phyloP scores from a whole-genome alignment of 352 stramenopile species.

The Pythium plurisporium region DNA sequence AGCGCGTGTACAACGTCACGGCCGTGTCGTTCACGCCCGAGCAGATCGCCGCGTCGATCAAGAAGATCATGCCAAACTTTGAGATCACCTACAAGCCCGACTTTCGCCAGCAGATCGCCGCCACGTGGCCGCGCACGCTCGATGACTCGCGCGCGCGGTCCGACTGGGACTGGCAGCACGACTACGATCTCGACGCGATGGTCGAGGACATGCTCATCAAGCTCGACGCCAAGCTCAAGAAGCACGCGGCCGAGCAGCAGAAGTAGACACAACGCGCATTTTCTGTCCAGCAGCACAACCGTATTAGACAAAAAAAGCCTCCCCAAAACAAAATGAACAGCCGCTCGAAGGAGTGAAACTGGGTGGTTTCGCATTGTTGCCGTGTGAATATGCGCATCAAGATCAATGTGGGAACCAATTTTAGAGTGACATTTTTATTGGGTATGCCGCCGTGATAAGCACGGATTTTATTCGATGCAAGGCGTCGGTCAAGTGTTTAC shows the following conservation, averaged over 20 bases:
- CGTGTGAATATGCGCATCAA: too few species aligned
- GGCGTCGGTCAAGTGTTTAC: too few species aligned
- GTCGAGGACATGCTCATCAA: conserved; percentile 88
- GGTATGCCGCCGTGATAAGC: too few species aligned
- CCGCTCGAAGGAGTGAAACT: too few species aligned
- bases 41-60: conserved; percentile 80
- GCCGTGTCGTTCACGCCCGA: conserved; percentile 87
- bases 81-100: conserved; percentile 86
- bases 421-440: too few species aligned
- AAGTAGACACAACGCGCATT: not conserved
- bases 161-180: conserved; percentile 88
- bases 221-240: conserved; percentile 75
- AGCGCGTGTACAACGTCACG: conserved; percentile 90
- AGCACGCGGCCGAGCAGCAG: conserved; percentile 15
- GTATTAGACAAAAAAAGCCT: too few species aligned
- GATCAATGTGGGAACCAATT: too few species aligned
- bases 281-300: too few species aligned
- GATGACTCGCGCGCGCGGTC: conserved; percentile 77
- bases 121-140: conserved; percentile 87
- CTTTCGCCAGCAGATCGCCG: conserved; percentile 89
- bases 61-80: conserved; percentile 85
- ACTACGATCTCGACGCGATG: conserved; percentile 88
- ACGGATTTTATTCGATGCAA: too few species aligned
- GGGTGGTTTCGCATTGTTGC: not conserved
- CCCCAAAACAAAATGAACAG: too few species aligned